Percentiles rank a stretch among this genome's conserved stretches.
These are phyloP conservation scores for Hygrophoropsis aurantiaca DNA, from an alignment of 768 basidiomycete species.

Conservation along the genomic window DNA sequence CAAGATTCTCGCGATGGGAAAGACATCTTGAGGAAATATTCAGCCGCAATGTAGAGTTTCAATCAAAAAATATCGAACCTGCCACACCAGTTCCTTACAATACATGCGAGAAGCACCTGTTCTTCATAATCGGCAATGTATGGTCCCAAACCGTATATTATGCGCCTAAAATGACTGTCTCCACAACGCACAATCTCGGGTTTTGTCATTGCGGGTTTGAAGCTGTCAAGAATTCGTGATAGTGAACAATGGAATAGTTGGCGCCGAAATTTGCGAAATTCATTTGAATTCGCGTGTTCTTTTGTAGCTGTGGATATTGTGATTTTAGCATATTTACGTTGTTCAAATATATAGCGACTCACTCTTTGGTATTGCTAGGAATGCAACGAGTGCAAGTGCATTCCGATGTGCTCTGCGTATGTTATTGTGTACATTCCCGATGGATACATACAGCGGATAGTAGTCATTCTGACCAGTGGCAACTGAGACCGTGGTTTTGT, in stretches of 20 bases:
- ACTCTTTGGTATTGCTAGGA: slow-evolving; percentile 32
- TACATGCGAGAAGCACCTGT: slow-evolving; percentile 32
- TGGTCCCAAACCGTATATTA: slow-evolving; percentile 34
- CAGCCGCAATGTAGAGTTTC: neutral
- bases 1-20: slow-evolving; percentile 18
- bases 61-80: slow-evolving; percentile 24
- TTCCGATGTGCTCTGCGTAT: slow-evolving; percentile 5
- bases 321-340: neutral
- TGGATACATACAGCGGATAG: slow-evolving; percentile 10
- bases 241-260: slow-evolving; percentile 33
- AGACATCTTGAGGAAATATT: slow-evolving; percentile 20
- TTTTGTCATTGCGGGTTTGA: slow-evolving; percentile 27
- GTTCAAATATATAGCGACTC: slow-evolving; percentile 5
- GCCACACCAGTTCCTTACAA: slow-evolving; percentile 32
- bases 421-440: slow-evolving; percentile 9
- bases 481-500: slow-evolving; percentile 13
- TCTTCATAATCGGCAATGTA: slow-evolving; percentile 44
- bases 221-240: slow-evolving; percentile 18
- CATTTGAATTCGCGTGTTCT: slow-evolving; percentile 9
- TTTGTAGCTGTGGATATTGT: slow-evolving; percentile 9
- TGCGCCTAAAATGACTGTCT: slow-evolving; percentile 30
- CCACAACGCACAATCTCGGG: slow-evolving; percentile 21
- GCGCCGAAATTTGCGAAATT: slow-evolving; percentile 27
- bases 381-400: slow-evolving; percentile 22
- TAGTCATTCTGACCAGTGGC: slow-evolving; percentile 9